A percentile compares a stretch with the other conserved stretches of the same genome.
Conservation (phyloP, 805 yeast genomes). For the Grigorovia transvaalensis region DNA sequence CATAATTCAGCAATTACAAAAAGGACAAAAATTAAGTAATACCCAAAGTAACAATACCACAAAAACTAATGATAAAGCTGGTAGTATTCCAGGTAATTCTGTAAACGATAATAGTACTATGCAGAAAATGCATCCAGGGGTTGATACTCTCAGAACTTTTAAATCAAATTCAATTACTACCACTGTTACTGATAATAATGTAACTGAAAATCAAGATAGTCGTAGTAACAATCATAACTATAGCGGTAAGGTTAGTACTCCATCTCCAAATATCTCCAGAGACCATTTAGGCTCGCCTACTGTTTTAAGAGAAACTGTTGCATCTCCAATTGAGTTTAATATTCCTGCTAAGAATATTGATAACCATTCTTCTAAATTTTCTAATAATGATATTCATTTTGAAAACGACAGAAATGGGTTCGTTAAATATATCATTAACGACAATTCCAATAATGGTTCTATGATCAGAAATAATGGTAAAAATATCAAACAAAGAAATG, state of each 20-base stretch:
- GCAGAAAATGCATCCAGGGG: constrained; percentile 1
- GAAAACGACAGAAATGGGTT: constrained; percentile 7
- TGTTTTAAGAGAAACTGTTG: background rate
- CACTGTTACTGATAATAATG: no score
- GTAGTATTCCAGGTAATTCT: background rate
- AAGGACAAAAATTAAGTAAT: background rate
- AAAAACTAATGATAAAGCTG: background rate
- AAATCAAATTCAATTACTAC: no score
- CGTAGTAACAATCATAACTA: constrained; percentile 7
- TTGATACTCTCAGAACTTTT: background rate
- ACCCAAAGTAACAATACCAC: background rate
- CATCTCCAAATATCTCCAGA: background rate
- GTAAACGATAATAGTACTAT: background rate
- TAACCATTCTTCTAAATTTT: background rate
- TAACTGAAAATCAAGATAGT: no score
- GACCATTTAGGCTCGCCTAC: background rate
- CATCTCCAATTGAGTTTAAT: background rate
- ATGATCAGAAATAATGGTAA: constrained; percentile 4
- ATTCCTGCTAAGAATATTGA: background rate
- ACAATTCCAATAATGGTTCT: constrained; percentile 2
- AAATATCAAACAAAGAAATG: constrained; percentile 7
- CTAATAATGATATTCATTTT: background rate
- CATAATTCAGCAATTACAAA: constrained; percentile 8
- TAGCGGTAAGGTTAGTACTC: background rate
- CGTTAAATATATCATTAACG: constrained; percentile 3